These are phyloP conservation scores for Nasturtium officinale DNA, from an alignment of 345 rosid species.

Conservation along the genomic window DNA sequence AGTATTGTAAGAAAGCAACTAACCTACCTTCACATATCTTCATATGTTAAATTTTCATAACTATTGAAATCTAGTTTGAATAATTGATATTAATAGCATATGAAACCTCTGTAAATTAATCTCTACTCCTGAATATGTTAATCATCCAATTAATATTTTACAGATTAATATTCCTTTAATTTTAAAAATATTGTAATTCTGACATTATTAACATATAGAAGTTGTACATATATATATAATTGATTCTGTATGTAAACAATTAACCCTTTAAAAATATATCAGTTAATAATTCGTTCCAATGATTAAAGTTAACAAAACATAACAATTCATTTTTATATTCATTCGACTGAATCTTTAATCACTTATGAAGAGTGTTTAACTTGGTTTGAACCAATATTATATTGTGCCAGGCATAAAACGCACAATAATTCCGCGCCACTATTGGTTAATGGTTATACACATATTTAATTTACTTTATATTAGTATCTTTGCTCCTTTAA, in stretches of 20 bases:
- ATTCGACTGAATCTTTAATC: slow-evolving; percentile 36
- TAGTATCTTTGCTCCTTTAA: slow-evolving; percentile 23
- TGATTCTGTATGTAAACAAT: neutral
- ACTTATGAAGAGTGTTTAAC: slow-evolving; percentile 38
- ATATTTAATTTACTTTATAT: slow-evolving; percentile 34
- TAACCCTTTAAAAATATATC: neutral
- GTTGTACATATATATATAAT: neutral
- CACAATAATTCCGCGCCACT: slow-evolving; percentile 37
- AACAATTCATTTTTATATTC: slow-evolving; percentile 26
- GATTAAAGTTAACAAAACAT: slow-evolving; percentile 34
- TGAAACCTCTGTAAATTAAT: neutral
- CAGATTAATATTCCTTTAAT: neutral
- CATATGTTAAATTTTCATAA: neutral
- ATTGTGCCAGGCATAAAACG: slow-evolving; percentile 40
- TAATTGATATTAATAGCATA: neutral
- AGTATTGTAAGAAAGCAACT: neutral
- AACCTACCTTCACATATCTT: neutral
- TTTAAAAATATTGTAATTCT: neutral
- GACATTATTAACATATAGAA: neutral
- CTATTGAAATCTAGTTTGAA: neutral
- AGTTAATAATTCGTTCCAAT: slow-evolving; percentile 16
- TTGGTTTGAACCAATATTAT: slow-evolving; percentile 37
- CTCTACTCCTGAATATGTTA: neutral
- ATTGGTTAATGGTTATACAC: slow-evolving; percentile 38
- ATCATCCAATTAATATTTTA: neutral